These are phyloP conservation scores for Stagonosporopsis rhizophila DNA, from an alignment of 2,329 filamentous ascomycete species.

Conservation along the genomic window DNA sequence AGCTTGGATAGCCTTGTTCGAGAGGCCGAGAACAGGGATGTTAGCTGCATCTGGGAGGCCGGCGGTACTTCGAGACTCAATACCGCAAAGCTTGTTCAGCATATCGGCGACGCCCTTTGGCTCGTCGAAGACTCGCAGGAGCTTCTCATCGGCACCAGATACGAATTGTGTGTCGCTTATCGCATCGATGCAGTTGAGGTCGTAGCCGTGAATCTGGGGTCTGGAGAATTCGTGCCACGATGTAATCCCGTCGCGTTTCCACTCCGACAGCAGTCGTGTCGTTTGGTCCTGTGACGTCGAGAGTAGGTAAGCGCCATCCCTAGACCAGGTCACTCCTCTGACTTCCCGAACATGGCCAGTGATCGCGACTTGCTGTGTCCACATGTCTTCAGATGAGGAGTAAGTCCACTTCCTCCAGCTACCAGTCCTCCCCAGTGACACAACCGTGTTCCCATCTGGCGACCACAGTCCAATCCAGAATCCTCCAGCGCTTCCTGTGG, in stretches of 20 bases:
- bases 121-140: slow-evolving; percentile 93
- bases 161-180: slow-evolving; percentile 80
- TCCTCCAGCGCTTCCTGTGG: slow-evolving; percentile 92
- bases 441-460: slow-evolving; percentile 74
- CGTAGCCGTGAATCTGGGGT: slow-evolving; percentile 97
- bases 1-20: slow-evolving; percentile 85
- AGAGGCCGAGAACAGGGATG: slow-evolving; percentile 92
- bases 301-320: slow-evolving; percentile 80
- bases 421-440: slow-evolving; percentile 86
- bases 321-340: slow-evolving; percentile 84
- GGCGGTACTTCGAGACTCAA: slow-evolving; percentile 45
- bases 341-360: slow-evolving; percentile 85
- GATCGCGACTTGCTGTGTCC: slow-evolving; percentile 78
- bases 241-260: slow-evolving; percentile 60
- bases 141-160: slow-evolving; percentile 95
- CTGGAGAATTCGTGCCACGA: slow-evolving; percentile 97
- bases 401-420: slow-evolving; percentile 90
- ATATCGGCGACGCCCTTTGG: slow-evolving; percentile 82
- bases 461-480: slow-evolving; percentile 98
- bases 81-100: slow-evolving; percentile 71
- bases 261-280: slow-evolving; percentile 82
- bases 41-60: slow-evolving; percentile 83
- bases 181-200: slow-evolving; percentile 90
- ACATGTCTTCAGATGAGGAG: slow-evolving; percentile 67
- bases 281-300: slow-evolving; percentile 94